A percentile compares a stretch with the other conserved stretches of the same genome.
Conservation (phyloP, 73 alveolate genomes). For the Paramecium bursaria region DNA sequence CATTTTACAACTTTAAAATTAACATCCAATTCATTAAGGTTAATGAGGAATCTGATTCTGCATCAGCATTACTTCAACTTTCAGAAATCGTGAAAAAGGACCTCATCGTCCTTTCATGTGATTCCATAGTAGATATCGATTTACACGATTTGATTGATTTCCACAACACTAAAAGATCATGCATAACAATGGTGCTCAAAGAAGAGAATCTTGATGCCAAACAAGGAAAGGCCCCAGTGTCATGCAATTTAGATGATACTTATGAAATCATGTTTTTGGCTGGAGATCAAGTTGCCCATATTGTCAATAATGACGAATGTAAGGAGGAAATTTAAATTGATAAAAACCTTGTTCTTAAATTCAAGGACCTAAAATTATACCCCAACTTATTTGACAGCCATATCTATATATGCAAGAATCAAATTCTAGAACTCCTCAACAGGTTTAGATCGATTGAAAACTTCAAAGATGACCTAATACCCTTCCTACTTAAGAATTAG, state of each 20-base stretch:
- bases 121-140: conserved; percentile 3
- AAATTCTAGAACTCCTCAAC: not conserved
- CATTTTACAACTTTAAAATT: not conserved
- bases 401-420: conserved; percentile 51
- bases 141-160: conserved; percentile 21
- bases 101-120: conserved; percentile 10
- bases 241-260: conserved; percentile 43
- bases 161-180: not conserved
- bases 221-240: conserved; percentile 46
- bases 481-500: conserved; percentile 30
- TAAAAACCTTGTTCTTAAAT: not conserved
- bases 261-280: conserved; percentile 39
- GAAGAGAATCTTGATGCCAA: conserved; percentile 46
- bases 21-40: not conserved
- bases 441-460: conserved; percentile 7
- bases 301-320: not conserved
- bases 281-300: not conserved
- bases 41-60: conserved; percentile 53
- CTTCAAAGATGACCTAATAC: conserved; percentile 56
- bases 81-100: conserved; percentile 30
- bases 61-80: conserved; percentile 20
- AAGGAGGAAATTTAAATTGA: not conserved
- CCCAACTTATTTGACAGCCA: conserved; percentile 67
- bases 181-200: not conserved
- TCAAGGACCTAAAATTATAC: conserved; percentile 8